phyloP scores from a whole-genome alignment of 2,329 filamentous ascomycete genomes.

The Phialocephala sp. region DNA sequence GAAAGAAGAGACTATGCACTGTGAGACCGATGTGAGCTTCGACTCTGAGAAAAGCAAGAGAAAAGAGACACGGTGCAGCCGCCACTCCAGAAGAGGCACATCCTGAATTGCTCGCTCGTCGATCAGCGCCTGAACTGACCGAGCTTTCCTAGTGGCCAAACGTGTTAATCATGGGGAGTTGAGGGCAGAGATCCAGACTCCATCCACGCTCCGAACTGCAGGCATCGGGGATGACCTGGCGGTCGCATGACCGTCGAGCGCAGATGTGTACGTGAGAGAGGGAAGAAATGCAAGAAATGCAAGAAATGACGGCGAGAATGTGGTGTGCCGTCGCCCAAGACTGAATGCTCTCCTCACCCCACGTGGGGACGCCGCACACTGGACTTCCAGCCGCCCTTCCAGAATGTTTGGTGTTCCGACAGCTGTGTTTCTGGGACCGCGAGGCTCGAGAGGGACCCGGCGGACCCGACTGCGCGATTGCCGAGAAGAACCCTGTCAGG shows the following conservation, averaged over 20 bases:
- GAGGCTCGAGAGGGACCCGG: no score
- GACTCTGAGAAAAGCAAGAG: background rate
- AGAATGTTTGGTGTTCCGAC: background rate
- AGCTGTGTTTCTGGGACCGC: no score
- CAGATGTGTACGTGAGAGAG: no score
- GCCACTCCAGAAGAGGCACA: background rate
- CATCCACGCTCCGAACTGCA: background rate
- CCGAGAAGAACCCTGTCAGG: no score
- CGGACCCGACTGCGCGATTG: no score
- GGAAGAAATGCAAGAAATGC: no score
- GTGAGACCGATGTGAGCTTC: background rate
- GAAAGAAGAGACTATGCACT: background rate
- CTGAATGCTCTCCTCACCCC: background rate
- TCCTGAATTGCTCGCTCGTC: background rate
- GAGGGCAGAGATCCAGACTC: background rate
- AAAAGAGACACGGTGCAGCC: background rate
- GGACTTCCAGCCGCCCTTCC: background rate
- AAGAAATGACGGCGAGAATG: background rate
- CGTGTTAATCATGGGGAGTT: background rate
- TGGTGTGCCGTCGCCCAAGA: background rate
- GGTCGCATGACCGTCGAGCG: background rate
- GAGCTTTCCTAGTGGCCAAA: background rate
- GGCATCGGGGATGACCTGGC: background rate
- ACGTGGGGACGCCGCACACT: background rate
- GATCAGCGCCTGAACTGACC: background rate